Percentiles rank a stretch among this genome's conserved stretches.
These are phyloP conservation scores for Plasmopara viticola DNA, from an alignment of 352 stramenopile genomes.

Conservation along the genomic window DNA sequence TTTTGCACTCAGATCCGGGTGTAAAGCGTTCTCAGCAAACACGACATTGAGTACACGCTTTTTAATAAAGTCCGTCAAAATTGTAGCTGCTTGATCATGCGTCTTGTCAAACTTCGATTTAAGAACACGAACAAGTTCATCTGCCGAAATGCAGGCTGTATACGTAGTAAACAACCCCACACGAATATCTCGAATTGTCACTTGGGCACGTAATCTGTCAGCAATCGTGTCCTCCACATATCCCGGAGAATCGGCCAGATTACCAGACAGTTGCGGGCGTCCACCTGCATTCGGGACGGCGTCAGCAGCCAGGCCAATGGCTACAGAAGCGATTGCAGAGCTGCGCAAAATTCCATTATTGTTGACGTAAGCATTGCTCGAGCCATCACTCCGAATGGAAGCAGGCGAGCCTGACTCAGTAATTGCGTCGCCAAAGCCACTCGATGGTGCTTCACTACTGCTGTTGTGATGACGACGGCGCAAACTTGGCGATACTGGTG, in stretches of 20 bases:
- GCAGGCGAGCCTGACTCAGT: slow-evolving; percentile 32
- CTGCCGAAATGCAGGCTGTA: slow-evolving; percentile 45
- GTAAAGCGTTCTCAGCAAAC: slow-evolving; percentile 38
- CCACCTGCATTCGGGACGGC: slow-evolving; percentile 20
- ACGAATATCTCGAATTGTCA: slow-evolving; percentile 53
- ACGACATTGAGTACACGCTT: slow-evolving; percentile 46
- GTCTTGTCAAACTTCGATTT: slow-evolving; percentile 60
- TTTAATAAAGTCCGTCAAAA: slow-evolving; percentile 42
- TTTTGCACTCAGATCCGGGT: slow-evolving; percentile 39
- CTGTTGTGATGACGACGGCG: slow-evolving; percentile 46
- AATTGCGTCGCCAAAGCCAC: slow-evolving; percentile 25
- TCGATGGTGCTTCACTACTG: slow-evolving; percentile 30
- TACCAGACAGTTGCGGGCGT: slow-evolving; percentile 30
- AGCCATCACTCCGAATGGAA: slow-evolving; percentile 33
- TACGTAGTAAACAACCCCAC: slow-evolving; percentile 72
- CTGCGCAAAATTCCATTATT: slow-evolving; percentile 39
- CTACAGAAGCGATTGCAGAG: slow-evolving; percentile 50
- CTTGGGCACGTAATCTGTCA: slow-evolving; percentile 52
- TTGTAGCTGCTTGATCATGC: slow-evolving; percentile 29
- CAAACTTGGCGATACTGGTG: slow-evolving; percentile 34
- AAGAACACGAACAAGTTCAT: slow-evolving; percentile 42
- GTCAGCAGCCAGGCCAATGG: slow-evolving; percentile 45
- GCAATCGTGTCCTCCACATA: slow-evolving; percentile 56
- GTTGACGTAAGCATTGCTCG: slow-evolving; percentile 38
- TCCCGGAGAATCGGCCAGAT: slow-evolving; percentile 26